Percentiles rank a stretch among this genome's conserved stretches.
Conservation (phyloP, 495 filamentous ascomycete genomes). For the Annulohypoxylon nitens region DNA sequence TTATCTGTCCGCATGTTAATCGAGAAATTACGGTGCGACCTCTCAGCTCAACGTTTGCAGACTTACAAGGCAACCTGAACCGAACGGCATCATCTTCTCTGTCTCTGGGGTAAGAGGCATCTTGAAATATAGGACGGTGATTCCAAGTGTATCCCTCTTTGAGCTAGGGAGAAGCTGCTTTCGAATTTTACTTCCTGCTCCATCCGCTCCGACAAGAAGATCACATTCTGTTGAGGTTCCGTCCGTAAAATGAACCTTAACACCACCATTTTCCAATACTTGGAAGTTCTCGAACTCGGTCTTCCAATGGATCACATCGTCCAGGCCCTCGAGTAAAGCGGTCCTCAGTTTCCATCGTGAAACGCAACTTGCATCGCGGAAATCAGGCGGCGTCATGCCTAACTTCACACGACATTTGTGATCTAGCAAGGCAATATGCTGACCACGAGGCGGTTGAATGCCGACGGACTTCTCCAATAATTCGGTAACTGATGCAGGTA, state of each 20-base stretch:
- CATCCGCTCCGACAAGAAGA: conserved; percentile 4
- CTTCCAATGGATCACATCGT: conserved; percentile 10
- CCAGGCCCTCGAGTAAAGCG: conserved; percentile 1
- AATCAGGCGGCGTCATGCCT: conserved; percentile 10
- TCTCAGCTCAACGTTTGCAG: not conserved
- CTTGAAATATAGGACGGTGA: conserved; percentile 11
- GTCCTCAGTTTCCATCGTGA: conserved; percentile 8
- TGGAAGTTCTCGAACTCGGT: conserved; percentile 9
- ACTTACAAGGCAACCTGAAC: conserved; percentile 9
- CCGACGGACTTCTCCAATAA: conserved; percentile 4
- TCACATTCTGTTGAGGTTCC: conserved; percentile 9
- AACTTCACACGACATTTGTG: conserved; percentile 13
- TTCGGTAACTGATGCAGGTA: not conserved
- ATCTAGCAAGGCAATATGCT: conserved; percentile 9
- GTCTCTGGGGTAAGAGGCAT: conserved; percentile 14
- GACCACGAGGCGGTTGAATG: conserved; percentile 5
- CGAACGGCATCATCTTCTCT: conserved; percentile 12
- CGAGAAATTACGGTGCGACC: too few species aligned
- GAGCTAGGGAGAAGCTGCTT: conserved; percentile 5
- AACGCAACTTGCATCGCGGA: conserved; percentile 6
- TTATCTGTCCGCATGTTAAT: not conserved
- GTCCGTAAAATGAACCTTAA: not conserved
- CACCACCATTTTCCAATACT: not conserved
- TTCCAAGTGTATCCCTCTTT: conserved; percentile 10
- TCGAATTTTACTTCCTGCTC: conserved; percentile 5